A percentile compares a stretch with the other conserved stretches of the same genome.
phyloP scores from a whole-genome alignment of 768 basidiomycete species.

The Mycena polygramma region DNA sequence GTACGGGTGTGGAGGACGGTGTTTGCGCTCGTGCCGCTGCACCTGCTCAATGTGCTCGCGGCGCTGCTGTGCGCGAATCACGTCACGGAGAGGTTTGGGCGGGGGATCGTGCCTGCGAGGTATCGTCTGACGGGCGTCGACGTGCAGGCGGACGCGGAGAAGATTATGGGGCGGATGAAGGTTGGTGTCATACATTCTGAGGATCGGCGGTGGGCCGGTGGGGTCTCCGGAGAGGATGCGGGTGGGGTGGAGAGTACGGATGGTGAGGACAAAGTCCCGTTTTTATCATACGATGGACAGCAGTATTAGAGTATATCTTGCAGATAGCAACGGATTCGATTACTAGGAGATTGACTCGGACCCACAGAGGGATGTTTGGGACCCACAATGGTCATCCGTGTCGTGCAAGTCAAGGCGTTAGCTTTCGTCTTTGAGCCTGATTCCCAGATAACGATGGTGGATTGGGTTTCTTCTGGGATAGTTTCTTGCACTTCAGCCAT shows the following conservation, averaged over 20 bases:
- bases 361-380: no score
- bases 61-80: conserved; percentile 80
- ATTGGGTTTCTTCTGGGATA: no score
- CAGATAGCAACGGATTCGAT: no score
- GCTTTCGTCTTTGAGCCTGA: no score
- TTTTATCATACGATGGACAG: conserved; percentile 27
- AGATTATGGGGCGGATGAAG: conserved; percentile 39
- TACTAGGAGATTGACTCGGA: no score
- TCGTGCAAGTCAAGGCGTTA: no score
- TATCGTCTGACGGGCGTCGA: conserved; percentile 69
- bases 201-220: conserved; percentile 30
- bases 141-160: conserved; percentile 56
- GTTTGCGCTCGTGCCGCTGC: conserved; percentile 71
- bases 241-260: conserved; percentile 41
- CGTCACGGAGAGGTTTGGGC: conserved; percentile 71
- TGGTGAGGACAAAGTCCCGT: conserved; percentile 27
- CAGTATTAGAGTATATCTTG: conserved; percentile 2
- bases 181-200: conserved; percentile 4
- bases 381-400: no score
- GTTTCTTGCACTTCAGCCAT: no score
- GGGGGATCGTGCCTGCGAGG: conserved; percentile 69
- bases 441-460: no score
- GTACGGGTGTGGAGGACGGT: conserved; percentile 61
- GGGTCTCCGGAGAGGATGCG: conserved; percentile 42
- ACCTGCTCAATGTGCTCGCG: conserved; percentile 70